Evolutionary conservation across 1,284 basidiomycete species (phyloP).

Genomic region (Kwoniella shivajii): DNA sequence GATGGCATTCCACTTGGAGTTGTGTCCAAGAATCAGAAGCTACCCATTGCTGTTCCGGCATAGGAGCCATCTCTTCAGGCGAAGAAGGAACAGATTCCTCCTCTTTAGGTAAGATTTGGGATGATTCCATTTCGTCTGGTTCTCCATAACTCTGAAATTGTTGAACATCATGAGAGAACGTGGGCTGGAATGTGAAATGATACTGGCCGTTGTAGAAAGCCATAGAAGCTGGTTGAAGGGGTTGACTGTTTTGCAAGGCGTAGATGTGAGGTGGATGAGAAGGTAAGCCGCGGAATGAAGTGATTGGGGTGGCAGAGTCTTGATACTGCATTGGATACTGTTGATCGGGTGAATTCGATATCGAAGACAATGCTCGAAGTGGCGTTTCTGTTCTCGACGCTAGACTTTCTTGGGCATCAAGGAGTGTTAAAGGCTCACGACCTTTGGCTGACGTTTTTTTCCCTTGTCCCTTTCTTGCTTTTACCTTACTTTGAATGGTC

Average conservation of each 20-base stretch:
- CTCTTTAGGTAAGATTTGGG: not conserved
- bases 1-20: not conserved
- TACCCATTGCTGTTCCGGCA: constrained; percentile 15
- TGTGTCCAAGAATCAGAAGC: not conserved
- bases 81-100: constrained; percentile 6
- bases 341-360: not conserved
- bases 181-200: not conserved
- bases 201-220: not conserved
- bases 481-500: not conserved
- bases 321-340: not conserved
- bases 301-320: not conserved
- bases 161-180: no score
- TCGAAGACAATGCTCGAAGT: not conserved
- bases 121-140: no score
- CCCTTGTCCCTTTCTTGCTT: not conserved
- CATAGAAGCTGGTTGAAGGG: not conserved
- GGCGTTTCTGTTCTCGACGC: not conserved
- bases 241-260: not conserved
- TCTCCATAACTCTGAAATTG: no score
- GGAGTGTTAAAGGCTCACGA: not conserved
- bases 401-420: not conserved
- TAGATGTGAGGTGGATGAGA: constrained; percentile 1
- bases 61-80: not conserved
- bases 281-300: not conserved
- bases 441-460: constrained; percentile 3